Conservation (phyloP, 2,329 filamentous ascomycete species). For the Cryoendolithus antarcticus region DNA sequence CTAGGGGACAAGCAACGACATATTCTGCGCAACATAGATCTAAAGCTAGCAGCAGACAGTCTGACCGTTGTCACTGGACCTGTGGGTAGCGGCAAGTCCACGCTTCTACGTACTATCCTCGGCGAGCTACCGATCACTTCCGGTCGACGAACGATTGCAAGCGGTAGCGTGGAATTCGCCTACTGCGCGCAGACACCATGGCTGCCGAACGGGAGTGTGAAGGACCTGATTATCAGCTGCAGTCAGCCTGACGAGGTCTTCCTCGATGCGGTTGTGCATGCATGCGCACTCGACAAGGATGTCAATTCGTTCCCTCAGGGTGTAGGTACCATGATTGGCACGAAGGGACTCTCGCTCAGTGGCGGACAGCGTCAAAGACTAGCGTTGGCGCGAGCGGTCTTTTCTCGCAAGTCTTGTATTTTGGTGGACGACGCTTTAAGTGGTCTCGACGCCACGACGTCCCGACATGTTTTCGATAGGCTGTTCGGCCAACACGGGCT, state of each 20-base stretch:
- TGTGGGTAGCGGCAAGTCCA: slow-evolving; percentile 3
- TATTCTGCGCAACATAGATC: slow-evolving; percentile 4
- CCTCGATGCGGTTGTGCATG: slow-evolving; percentile 26
- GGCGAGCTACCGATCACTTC: not conserved
- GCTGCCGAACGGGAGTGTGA: slow-evolving; percentile 25
- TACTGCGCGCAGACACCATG: slow-evolving; percentile 28
- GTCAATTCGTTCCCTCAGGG: slow-evolving; percentile 27
- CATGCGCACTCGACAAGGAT: slow-evolving; percentile 25
- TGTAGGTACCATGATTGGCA: slow-evolving; percentile 27
- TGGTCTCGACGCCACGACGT: slow-evolving; percentile 38
- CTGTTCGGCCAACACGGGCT: slow-evolving; percentile 35
- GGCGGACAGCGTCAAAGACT: slow-evolving; percentile 40
- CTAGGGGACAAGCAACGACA: slow-evolving; percentile 6
- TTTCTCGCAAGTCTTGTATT: slow-evolving; percentile 35
- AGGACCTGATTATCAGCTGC: slow-evolving; percentile 24
- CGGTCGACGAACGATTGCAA: too few relatives aligned
- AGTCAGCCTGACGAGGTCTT: slow-evolving; percentile 24
- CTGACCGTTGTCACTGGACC: slow-evolving; percentile 2
- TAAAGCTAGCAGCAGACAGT: slow-evolving; percentile 9
- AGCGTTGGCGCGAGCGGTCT: slow-evolving; percentile 39
- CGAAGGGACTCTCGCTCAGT: slow-evolving; percentile 39
- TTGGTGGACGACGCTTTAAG: slow-evolving; percentile 41
- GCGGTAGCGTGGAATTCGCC: slow-evolving; percentile 7
- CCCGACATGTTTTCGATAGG: slow-evolving; percentile 35
- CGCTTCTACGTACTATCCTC: not conserved